phyloP scores from a whole-genome alignment of 805 yeast species.

The Lachancea sp. region DNA sequence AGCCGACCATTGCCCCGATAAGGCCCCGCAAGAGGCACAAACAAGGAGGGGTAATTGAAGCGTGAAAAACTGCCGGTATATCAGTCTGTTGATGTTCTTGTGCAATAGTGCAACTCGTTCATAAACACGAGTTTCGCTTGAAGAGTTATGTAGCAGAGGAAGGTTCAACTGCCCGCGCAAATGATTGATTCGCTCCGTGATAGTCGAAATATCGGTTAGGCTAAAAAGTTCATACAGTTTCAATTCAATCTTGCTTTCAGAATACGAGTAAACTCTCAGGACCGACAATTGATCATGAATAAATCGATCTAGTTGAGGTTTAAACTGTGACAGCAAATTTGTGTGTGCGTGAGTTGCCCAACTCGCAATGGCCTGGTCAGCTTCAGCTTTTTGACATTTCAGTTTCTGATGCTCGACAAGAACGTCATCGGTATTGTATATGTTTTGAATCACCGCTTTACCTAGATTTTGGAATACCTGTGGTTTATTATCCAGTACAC shows the following conservation, averaged over 20 bases:
- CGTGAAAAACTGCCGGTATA: conserved; percentile 27
- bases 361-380: conserved; percentile 19
- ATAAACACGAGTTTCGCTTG: conserved; percentile 13
- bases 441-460: conserved; percentile 12
- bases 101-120: conserved; percentile 21
- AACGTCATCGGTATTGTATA: conserved; percentile 15
- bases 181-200: conserved; percentile 26
- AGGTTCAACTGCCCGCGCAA: conserved; percentile 25
- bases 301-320: conserved; percentile 24
- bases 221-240: conserved; percentile 26
- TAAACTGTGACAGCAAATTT: conserved; percentile 27
- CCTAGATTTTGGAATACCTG: conserved; percentile 13
- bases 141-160: background rate
- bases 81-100: conserved; percentile 20
- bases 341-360: conserved; percentile 31
- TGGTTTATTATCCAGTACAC: conserved; percentile 15
- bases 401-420: conserved; percentile 18
- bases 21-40: conserved; percentile 24
- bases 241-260: conserved; percentile 27
- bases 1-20: conserved; percentile 26
- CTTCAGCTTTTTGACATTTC: conserved; percentile 11
- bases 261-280: conserved; percentile 31
- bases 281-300: conserved; percentile 26
- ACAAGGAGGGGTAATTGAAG: conserved; percentile 31
- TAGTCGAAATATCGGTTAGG: conserved; percentile 18